These are phyloP conservation scores for Cryptococcus sp. DNA, from an alignment of 1,284 basidiomycete genomes.

Conservation along the genomic window DNA sequence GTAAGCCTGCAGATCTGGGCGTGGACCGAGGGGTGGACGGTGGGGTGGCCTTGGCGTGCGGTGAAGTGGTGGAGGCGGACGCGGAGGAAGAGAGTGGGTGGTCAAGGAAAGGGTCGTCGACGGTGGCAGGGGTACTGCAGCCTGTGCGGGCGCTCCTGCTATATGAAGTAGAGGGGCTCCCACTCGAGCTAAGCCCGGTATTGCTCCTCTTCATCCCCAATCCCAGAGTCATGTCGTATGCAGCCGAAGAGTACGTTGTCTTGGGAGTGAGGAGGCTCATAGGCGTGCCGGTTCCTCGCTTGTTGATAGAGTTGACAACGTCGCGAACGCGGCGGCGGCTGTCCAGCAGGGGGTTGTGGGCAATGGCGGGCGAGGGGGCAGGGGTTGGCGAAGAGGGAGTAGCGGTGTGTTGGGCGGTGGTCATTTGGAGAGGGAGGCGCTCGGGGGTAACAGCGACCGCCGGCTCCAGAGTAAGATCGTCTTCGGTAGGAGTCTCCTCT, in stretches of 20 bases:
- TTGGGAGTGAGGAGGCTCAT: constrained; percentile 22
- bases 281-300: constrained; percentile 20
- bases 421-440: too few relatives aligned
- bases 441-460: too few relatives aligned
- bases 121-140: neutral
- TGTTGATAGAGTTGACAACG: constrained; percentile 42
- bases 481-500: too few relatives aligned
- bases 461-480: too few relatives aligned
- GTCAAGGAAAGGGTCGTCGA: neutral
- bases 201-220: neutral
- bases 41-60: neutral
- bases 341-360: neutral
- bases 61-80: neutral
- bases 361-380: too few relatives aligned
- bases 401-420: too few relatives aligned
- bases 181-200: neutral
- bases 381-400: too few relatives aligned
- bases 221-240: neutral
- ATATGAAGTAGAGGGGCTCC: neutral
- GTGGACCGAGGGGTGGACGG: neutral
- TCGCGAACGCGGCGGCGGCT: constrained; percentile 33
- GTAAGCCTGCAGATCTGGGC: neutral
- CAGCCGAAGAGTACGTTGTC: constrained; percentile 20
- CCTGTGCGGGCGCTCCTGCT: neutral
- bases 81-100: neutral